Conservation (phyloP, 495 filamentous ascomycete genomes). For the Pyronema domesticum region DNA sequence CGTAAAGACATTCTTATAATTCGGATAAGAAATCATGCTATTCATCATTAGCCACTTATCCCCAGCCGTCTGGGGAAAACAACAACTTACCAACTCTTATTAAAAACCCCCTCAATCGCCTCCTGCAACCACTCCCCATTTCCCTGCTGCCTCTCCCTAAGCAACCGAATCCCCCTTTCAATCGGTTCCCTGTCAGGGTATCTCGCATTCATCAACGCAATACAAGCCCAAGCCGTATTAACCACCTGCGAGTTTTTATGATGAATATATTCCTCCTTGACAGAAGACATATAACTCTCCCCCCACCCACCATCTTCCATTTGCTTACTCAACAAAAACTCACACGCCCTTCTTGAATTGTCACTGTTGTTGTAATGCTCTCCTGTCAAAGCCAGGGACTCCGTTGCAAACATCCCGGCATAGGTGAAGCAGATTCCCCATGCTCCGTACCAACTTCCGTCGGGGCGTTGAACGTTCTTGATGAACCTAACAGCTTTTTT, state of each 20-base stretch:
- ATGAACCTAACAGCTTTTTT: constrained; percentile 59
- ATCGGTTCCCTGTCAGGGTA: constrained; percentile 63
- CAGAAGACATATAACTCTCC: constrained; percentile 70
- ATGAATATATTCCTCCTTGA: constrained; percentile 40
- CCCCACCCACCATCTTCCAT: constrained; percentile 88
- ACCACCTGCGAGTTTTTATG: constrained; percentile 63
- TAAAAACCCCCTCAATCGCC: constrained; percentile 93
- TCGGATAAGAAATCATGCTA: constrained; percentile 97
- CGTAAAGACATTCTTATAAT: constrained; percentile 95
- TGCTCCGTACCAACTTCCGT: constrained; percentile 89
- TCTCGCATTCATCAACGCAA: constrained; percentile 66
- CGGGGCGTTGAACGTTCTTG: constrained; percentile 53
- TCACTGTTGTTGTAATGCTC: constrained; percentile 62
- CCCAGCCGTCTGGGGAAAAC: constrained; percentile 28
- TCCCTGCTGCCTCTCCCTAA: constrained; percentile 66
- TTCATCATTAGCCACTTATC: background rate
- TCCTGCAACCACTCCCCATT: constrained; percentile 95
- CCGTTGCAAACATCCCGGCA: constrained; percentile 84
- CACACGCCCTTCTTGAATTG: constrained; percentile 53
- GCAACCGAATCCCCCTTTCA: constrained; percentile 53
- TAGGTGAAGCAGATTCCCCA: constrained; percentile 99
- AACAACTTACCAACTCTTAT: constrained; percentile 54
- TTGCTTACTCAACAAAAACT: constrained; percentile 71
- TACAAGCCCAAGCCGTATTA: constrained; percentile 79
- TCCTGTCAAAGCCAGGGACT: constrained; percentile 63